Base-by-base conservation (phyloP, 805 yeast genomes). In the Monosporozyma siamensis region DNA sequence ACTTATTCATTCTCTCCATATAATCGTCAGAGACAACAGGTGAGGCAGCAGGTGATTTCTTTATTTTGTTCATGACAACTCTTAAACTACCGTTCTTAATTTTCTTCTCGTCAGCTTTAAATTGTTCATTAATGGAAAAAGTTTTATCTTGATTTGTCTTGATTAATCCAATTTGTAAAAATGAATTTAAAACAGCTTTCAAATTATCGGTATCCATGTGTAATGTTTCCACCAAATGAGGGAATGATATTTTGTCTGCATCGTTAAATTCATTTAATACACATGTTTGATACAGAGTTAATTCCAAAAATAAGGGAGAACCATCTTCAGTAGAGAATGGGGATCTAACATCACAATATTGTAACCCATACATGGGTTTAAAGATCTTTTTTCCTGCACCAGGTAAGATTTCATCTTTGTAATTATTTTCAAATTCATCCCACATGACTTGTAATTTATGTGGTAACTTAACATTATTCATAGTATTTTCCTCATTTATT, bases 281-380 rank as follows among this genome's bases (percentile, higher is more conserved):
- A 35, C 53, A 45, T 2, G 60, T 49, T 42, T 61, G 65, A 26
- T 46, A 48, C 17, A 59, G 27, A 0, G 57, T 57, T 12, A 61
- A 34, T 32, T 58, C 57, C 18, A 61, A 45, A 6, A 34, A 35
- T 14, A 61, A 42, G 4, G 27, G 20, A 9, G 40, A 25, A 3
- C 50, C 51, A 21, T 47, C 40, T 1, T 42, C 38, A 20, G 51
- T 21, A 12, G 4, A 39, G 39, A 44, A 57, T 2, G 49, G 53
- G 3, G 62, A 47, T 17, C 44, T 39, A 2, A 61, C 55, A 26
- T 59, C 63, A 40, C 61, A 53, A 40, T 53, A 56, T 29, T 61
- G 64, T 11, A 59, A 45, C 12, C 49, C 30, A 40, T 53, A 54
- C 30, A 49, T 48, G 23, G 50, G 54, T 7, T 32, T 14, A 8